Conservation (phyloP, 352 stramenopile species). For the Globisporangium nagaii region DNA sequence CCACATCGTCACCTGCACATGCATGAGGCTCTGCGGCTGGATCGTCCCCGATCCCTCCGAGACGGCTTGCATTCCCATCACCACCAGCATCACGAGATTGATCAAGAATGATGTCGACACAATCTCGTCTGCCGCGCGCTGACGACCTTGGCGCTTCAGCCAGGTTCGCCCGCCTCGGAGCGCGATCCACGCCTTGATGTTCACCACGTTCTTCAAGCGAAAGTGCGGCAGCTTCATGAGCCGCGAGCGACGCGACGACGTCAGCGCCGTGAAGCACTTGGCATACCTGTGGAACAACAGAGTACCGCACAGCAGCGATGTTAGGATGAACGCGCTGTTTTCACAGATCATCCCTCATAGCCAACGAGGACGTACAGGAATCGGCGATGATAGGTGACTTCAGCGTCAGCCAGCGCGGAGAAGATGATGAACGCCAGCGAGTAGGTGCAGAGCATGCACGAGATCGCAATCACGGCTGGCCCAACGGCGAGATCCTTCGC, state of each 20-base stretch:
- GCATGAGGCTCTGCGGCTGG: conserved; percentile 54
- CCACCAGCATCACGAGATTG: conserved; percentile 75
- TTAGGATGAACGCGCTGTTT: not conserved
- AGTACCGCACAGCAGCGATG: not conserved
- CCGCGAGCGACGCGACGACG: conserved; percentile 74
- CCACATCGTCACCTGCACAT: conserved; percentile 86
- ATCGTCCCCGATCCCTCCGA: conserved; percentile 52
- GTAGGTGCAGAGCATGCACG: conserved; percentile 69
- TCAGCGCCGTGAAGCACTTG: conserved; percentile 88
- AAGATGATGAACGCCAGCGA: conserved; percentile 74
- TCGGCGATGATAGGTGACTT: conserved; percentile 82
- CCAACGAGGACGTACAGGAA: conserved; percentile 63
- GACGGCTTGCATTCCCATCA: conserved; percentile 83
- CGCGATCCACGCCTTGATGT: conserved; percentile 89
- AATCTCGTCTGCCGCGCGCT: conserved; percentile 85
- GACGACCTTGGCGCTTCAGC: conserved; percentile 80
- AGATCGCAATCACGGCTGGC: conserved; percentile 52
- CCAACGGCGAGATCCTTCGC: conserved; percentile 21
- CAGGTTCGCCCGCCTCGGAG: conserved; percentile 81
- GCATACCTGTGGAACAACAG: conserved; percentile 41
- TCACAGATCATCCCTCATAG: too few relatives aligned
- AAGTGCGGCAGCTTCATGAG: conserved; percentile 86
- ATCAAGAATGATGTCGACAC: conserved; percentile 88
- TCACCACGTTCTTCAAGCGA: conserved; percentile 87
- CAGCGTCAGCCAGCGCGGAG: conserved; percentile 66